Conservation (phyloP, 2,329 filamentous ascomycete species). For the Colletotrichum phormii region DNA sequence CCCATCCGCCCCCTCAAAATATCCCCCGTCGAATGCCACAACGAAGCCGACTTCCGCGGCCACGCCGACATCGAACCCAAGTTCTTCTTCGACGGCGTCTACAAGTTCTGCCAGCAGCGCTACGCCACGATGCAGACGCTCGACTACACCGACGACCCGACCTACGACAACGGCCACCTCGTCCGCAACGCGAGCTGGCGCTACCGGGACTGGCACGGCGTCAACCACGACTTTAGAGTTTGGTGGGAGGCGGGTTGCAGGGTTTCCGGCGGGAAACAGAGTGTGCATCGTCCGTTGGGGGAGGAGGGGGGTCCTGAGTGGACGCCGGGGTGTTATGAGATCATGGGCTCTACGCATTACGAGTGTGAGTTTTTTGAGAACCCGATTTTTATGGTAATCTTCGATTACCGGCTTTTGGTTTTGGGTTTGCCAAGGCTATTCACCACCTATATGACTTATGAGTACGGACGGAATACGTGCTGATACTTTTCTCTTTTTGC, state of each 20-base stretch:
- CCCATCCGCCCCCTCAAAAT: neutral
- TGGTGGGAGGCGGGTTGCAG: neutral
- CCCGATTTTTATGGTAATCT: neutral
- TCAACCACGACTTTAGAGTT: neutral
- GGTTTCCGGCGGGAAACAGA: neutral
- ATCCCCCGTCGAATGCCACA: neutral
- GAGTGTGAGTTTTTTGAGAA: neutral
- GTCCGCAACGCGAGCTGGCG: neutral
- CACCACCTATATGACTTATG: no score
- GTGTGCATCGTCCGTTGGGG: neutral
- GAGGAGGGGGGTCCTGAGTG: neutral
- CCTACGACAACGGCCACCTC: neutral
- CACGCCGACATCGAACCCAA: neutral
- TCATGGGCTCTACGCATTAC: neutral
- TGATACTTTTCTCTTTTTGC: neutral
- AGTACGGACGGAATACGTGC: no score
- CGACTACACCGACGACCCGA: neutral
- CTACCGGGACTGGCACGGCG: neutral
- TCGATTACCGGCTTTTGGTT: neutral
- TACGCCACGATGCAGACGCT: neutral
- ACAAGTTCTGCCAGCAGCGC: neutral
- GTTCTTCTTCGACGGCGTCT: neutral
- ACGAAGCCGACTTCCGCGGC: neutral
- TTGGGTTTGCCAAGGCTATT: neutral
- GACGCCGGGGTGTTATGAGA: neutral